A percentile compares a stretch with the other conserved stretches of the same genome.
Conservation (phyloP, 2,329 filamentous ascomycete species). For the Exophiala sp. region DNA sequence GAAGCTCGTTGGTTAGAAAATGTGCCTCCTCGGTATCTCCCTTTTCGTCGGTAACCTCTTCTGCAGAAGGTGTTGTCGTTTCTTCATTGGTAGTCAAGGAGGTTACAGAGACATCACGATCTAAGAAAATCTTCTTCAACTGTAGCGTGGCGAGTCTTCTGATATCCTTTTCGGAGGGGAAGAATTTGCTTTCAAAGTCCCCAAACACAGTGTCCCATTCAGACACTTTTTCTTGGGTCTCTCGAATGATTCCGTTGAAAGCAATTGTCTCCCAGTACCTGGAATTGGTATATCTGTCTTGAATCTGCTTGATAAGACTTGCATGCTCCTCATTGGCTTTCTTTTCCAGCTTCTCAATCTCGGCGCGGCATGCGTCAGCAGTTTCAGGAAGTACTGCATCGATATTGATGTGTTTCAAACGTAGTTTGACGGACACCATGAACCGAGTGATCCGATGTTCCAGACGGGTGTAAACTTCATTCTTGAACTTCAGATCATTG, state of each 20-base stretch:
- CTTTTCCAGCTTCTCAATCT: constrained; percentile 74
- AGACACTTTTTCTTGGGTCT: constrained; percentile 86
- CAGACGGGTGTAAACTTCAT: constrained; percentile 78
- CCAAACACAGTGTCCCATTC: constrained; percentile 90
- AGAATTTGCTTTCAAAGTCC: constrained; percentile 88
- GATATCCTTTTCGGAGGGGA: constrained; percentile 94
- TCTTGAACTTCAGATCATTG: constrained; percentile 86
- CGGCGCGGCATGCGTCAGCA: constrained; percentile 72
- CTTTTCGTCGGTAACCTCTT: constrained; percentile 33
- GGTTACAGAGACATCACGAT: constrained; percentile 75
- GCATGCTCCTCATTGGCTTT: constrained; percentile 81
- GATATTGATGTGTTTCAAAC: constrained; percentile 83
- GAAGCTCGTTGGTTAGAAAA: constrained; percentile 33
- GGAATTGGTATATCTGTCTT: constrained; percentile 86
- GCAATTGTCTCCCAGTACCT: constrained; percentile 97
- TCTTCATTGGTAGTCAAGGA: constrained; percentile 66
- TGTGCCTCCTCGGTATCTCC: constrained; percentile 31
- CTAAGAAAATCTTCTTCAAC: constrained; percentile 89
- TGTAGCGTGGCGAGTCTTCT: constrained; percentile 86
- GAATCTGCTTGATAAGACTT: constrained; percentile 69
- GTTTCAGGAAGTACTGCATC: constrained; percentile 89
- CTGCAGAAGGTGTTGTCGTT: constrained; percentile 49
- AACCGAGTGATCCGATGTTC: constrained; percentile 82
- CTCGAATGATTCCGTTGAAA: constrained; percentile 80
- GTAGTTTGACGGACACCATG: constrained; percentile 78